Conservation (phyloP, 2,329 filamentous ascomycete genomes). For the Fusarium oligoseptatum region DNA sequence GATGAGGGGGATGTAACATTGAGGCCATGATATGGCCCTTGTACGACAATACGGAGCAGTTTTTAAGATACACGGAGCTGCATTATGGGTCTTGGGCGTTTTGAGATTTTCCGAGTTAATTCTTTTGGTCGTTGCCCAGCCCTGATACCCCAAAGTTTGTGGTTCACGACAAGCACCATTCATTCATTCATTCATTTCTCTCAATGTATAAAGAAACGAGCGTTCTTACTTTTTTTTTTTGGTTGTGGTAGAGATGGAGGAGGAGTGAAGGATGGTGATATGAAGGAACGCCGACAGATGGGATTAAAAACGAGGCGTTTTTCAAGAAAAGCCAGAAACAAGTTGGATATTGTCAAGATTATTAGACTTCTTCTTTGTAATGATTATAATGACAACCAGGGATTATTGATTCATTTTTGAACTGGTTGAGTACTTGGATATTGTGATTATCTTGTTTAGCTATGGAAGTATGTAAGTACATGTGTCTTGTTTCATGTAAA, state of each 20-base stretch:
- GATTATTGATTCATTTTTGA: conserved; percentile 3
- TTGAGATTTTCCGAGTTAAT: conserved; percentile 10
- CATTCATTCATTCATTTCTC: conserved; percentile 32
- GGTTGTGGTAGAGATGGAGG: conserved; percentile 4
- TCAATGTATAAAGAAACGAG: conserved; percentile 38
- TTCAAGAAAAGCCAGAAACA: conserved; percentile 13
- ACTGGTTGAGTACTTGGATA: conserved; percentile 3
- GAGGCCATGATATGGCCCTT: conserved; percentile 44
- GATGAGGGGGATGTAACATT: conserved; percentile 54
- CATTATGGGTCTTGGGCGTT: conserved; percentile 33
- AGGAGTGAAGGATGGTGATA: conserved; percentile 3
- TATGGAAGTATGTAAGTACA: not conserved
- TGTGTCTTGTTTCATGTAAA: not conserved
- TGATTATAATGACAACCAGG: conserved; percentile 31
- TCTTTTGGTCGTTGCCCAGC: conserved; percentile 24
- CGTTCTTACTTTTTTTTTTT: conserved; percentile 2
- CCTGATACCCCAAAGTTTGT: conserved; percentile 43
- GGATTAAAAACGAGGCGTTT: conserved; percentile 26
- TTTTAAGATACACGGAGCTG: conserved; percentile 20
- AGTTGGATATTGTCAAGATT: conserved; percentile 31
- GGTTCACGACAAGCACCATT: conserved; percentile 27
- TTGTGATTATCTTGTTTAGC: not conserved
- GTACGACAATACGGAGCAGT: conserved; percentile 28
- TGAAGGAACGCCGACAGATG: conserved; percentile 11
- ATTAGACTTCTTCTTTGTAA: conserved; percentile 38